Conservation (phyloP, 345 rosid species). For the Dipteronia sinensis region DNA sequence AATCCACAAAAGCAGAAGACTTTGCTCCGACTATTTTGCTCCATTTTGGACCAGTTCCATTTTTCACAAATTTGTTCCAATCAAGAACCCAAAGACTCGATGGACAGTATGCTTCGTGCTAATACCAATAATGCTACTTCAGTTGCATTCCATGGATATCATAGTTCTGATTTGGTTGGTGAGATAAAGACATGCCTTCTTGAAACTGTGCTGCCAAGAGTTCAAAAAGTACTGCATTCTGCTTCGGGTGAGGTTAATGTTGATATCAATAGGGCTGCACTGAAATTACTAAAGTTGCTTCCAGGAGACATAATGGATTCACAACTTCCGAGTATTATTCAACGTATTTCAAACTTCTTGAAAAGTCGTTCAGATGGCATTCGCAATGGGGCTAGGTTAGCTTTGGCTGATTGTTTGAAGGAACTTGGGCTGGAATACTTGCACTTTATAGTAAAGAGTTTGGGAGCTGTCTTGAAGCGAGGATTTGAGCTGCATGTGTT, state of each 20-base stretch:
- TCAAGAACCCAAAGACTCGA: conserved; percentile 36
- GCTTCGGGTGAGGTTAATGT: conserved; percentile 74
- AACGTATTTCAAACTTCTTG: conserved; percentile 64
- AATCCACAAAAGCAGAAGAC: conserved; percentile 67
- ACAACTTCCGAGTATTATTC: conserved; percentile 74
- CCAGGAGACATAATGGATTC: conserved; percentile 75
- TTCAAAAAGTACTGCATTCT: conserved; percentile 60
- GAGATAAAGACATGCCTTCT: conserved; percentile 64
- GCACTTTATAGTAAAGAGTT: conserved; percentile 58
- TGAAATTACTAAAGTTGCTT: conserved; percentile 89
- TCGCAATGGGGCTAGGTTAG: conserved; percentile 82
- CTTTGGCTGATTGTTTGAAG: conserved; percentile 85
- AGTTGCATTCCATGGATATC: conserved; percentile 16
- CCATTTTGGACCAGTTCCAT: conserved; percentile 77
- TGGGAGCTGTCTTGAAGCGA: conserved; percentile 72
- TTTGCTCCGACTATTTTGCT: conserved; percentile 66
- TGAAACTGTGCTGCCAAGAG: conserved; percentile 65
- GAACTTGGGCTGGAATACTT: conserved; percentile 87
- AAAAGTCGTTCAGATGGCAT: conserved; percentile 67
- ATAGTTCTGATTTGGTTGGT: conserved; percentile 23
- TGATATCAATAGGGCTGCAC: conserved; percentile 59
- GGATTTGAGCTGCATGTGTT: conserved; percentile 88
- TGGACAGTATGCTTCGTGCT: conserved; percentile 16
- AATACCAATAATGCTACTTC: conserved; percentile 26
- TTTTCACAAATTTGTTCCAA: conserved; percentile 41